phyloP scores from a whole-genome alignment of 495 filamentous ascomycete species.

The Penicillium paradoxum region DNA sequence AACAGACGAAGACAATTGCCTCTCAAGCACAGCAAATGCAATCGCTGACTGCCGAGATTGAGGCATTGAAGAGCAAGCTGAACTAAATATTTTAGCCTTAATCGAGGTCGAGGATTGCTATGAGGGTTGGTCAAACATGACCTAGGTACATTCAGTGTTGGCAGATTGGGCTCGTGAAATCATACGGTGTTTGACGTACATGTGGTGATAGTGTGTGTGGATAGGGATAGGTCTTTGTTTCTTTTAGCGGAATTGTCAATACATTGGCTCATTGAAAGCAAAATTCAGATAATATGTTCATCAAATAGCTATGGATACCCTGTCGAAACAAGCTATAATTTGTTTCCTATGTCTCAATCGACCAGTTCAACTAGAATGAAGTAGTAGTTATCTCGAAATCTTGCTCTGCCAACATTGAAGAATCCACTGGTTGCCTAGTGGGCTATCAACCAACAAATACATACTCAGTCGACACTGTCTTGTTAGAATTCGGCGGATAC shows the following conservation, averaged over 20 bases:
- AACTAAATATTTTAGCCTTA: slow-evolving; percentile 15
- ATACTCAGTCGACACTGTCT: too few relatives aligned
- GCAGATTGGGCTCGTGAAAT: background rate
- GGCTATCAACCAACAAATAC: too few relatives aligned
- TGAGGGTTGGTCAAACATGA: background rate
- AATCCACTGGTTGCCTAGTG: too few relatives aligned
- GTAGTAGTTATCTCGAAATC: too few relatives aligned
- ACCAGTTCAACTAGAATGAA: too few relatives aligned
- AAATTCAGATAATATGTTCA: background rate
- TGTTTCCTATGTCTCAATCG: too few relatives aligned
- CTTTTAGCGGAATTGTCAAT: slow-evolving; percentile 28
- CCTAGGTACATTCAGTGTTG: background rate
- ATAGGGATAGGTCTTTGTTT: slow-evolving; percentile 22
- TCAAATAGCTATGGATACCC: background rate
- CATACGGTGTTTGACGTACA: slow-evolving; percentile 12
- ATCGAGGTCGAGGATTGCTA: background rate
- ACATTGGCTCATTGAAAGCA: slow-evolving; percentile 17
- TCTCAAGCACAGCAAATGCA: slow-evolving; percentile 42
- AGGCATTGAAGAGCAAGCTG: slow-evolving; percentile 43
- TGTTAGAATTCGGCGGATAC: too few relatives aligned
- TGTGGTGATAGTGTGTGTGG: slow-evolving; percentile 19
- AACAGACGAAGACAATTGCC: slow-evolving; percentile 44
- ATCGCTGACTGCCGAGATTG: slow-evolving; percentile 41
- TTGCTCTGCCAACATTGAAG: too few relatives aligned
- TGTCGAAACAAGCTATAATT: too few relatives aligned